These are phyloP conservation scores for Calonectria henricotiae DNA, from an alignment of 2,329 filamentous ascomycete species.

Conservation along the genomic window DNA sequence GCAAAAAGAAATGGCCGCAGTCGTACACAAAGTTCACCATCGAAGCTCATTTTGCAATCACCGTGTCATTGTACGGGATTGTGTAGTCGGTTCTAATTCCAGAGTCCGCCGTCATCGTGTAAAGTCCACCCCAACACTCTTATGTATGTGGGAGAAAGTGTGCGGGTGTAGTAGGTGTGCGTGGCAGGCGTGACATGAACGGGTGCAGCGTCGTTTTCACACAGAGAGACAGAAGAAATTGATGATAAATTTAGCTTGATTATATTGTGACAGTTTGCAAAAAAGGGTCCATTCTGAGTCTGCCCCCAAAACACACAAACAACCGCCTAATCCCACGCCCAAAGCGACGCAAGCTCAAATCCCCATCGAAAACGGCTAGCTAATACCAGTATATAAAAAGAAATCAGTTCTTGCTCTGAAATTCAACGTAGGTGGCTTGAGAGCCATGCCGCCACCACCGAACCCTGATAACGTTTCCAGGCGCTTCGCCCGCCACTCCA, in stretches of 20 bases:
- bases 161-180: not conserved
- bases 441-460: not conserved
- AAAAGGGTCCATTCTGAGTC: not conserved
- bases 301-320: slow-evolving; percentile 14
- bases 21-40: not conserved
- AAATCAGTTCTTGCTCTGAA: not conserved
- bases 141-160: not conserved
- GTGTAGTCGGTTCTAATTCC: too few species aligned
- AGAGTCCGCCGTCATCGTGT: not conserved
- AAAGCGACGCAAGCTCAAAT: not conserved
- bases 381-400: slow-evolving; percentile 2
- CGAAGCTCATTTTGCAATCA: too few species aligned
- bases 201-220: too few species aligned
- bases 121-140: too few species aligned
- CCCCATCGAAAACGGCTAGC: not conserved
- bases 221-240: not conserved
- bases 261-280: not conserved
- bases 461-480: not conserved
- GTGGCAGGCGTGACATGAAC: too few species aligned
- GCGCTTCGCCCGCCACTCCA: not conserved
- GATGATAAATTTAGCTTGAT: not conserved
- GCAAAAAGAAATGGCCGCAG: not conserved
- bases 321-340: not conserved
- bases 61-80: not conserved
- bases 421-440: not conserved